Percentiles rank a stretch among this genome's conserved stretches.
These are phyloP conservation scores for Ochetophila trinervis DNA, from an alignment of 306 rosid species.

Conservation along the genomic window DNA sequence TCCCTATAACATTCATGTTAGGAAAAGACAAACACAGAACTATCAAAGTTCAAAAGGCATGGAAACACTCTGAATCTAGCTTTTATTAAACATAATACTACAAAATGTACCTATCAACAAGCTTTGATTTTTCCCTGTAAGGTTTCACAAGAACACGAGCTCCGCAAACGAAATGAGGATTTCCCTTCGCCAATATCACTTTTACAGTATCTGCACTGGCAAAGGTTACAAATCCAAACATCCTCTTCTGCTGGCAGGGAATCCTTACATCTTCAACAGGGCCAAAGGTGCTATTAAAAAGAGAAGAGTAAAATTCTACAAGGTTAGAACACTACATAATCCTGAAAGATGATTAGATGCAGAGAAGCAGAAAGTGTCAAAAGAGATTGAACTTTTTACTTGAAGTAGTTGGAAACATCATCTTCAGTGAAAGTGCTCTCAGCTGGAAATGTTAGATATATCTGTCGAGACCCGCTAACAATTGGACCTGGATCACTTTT, in stretches of 20 bases:
- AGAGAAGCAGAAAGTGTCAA: conserved; percentile 14
- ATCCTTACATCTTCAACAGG: conserved; percentile 83
- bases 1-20: background rate
- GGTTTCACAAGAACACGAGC: conserved; percentile 87
- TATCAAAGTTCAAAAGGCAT: too few relatives aligned
- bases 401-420: conserved; percentile 77
- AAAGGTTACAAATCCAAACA: conserved; percentile 93
- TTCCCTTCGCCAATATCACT: conserved; percentile 57
- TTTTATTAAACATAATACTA: background rate
- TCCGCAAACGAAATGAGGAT: conserved; percentile 69
- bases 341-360: background rate
- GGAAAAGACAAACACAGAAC: too few relatives aligned
- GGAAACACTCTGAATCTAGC: too few relatives aligned
- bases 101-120: conserved; percentile 43
- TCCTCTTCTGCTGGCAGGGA: conserved; percentile 73
- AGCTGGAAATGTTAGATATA: conserved; percentile 87
- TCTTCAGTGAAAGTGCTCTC: conserved; percentile 78
- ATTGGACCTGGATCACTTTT: conserved; percentile 54
- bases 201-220: conserved; percentile 59
- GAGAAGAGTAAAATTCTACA: conserved; percentile 14
- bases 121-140: conserved; percentile 76
- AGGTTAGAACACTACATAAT: background rate
- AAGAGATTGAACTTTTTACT: conserved; percentile 29
- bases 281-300: conserved; percentile 51
- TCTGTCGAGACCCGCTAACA: conserved; percentile 70